Evolutionary conservation across 2,329 filamentous ascomycete species (phyloP), one percentile per base, ranked within the genome.

Genomic region (Fusarium pilosicola): DNA sequence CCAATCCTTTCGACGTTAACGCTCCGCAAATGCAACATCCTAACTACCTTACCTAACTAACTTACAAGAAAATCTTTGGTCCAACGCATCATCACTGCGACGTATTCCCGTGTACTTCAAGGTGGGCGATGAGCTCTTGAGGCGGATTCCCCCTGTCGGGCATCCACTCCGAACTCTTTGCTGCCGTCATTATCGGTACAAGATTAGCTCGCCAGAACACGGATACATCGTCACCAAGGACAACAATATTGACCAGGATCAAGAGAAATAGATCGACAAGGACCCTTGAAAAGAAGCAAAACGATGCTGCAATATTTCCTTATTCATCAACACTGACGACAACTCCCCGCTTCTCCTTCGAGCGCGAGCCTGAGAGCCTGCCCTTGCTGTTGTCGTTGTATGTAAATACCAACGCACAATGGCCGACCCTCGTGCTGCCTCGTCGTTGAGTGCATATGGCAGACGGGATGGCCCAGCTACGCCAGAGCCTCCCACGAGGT

Each of bases 401-500:
- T 76, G 75, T 74, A 68, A 77, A 55, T 48, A 74, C 61, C 61
- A 56, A 57, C 59, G 71, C 75, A 75, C 69, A 69, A 78, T 78
- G 77, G 72, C 77, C 49, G 77, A 78, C 60, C 66, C 65, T 65
- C 75, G 70, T 67, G 70, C 63, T 70, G 68, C 73, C 56, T 70
- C 75, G 59, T 73, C 72, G 46, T 41, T 77, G 64, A 75, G 73
- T 59, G 71, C 64, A 44, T 73, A 78, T 52, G 75, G 75, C 55
- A 76, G 73, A 71, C 74, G 76, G 65, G 70, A 74, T 72, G 76
- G 74, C 45, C 75, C 73, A 62, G 75, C 62, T 46, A 78, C 76
- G 30, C 77, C 77, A 49, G 77, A 78, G 8, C 66, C 62, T 62
- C 77, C 76, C 11, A 64, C 72, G 55, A 77, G 75, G 59, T 78